phyloP scores from a whole-genome alignment of 75 land plant species.

The Sequoia sempervirens region DNA sequence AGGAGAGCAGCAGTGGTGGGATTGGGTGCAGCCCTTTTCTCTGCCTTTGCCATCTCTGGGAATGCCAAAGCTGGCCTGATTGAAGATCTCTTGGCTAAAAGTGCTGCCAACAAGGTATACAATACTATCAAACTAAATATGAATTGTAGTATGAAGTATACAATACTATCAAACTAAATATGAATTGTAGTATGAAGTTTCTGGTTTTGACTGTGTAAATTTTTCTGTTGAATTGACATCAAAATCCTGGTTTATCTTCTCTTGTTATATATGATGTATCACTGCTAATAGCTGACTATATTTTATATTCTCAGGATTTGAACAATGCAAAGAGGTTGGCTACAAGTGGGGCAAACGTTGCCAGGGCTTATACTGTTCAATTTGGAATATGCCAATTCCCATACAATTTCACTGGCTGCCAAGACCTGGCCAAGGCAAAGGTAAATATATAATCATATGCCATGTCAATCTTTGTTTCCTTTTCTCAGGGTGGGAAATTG shows the following conservation, averaged over 20 bases:
- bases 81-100: conserved; percentile 76
- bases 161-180: neutral
- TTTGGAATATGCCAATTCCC: conserved; percentile 92
- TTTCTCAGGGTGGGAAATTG: neutral
- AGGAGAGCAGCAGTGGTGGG: conserved; percentile 39
- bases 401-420: conserved; percentile 94
- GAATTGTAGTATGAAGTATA: too few relatives aligned
- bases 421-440: conserved; percentile 85
- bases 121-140: neutral
- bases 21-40: conserved; percentile 37
- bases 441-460: conserved; percentile 17
- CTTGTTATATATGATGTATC: neutral
- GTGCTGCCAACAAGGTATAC: conserved; percentile 83
- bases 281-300: neutral
- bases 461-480: neutral
- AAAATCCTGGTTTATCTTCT: neutral
- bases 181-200: too few relatives aligned
- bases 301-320: conserved; percentile 46
- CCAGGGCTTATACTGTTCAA: conserved; percentile 78
- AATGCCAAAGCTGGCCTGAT: conserved; percentile 74
- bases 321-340: conserved; percentile 91
- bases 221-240: neutral
- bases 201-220: too few relatives aligned
- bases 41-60: conserved; percentile 31
- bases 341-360: conserved; percentile 86